Conservation (phyloP, 1,284 basidiomycete species). For the Wolfiporia cocos region DNA sequence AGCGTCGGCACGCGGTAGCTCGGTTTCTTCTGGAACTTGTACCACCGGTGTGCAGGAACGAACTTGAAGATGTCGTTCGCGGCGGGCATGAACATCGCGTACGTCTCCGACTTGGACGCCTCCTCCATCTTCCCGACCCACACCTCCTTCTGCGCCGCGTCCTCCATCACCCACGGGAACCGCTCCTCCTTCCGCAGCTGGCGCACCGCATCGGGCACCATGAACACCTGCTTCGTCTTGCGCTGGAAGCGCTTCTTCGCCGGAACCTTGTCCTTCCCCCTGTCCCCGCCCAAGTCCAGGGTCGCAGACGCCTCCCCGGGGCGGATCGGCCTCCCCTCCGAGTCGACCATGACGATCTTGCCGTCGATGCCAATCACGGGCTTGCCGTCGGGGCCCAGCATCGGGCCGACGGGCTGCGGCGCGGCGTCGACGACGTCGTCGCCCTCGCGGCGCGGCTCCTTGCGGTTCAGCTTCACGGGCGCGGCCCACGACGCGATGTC, state of each 20-base stretch:
- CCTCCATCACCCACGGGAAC: conserved; percentile 88
- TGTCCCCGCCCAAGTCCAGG: conserved; percentile 15
- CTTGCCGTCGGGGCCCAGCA: conserved; percentile 74
- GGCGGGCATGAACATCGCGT: conserved; percentile 58
- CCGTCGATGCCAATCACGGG: conserved; percentile 72
- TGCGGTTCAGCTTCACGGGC: conserved; percentile 82
- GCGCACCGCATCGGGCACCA: conserved; percentile 33
- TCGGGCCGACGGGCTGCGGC: conserved; percentile 52
- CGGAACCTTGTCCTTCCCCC: conserved; percentile 36
- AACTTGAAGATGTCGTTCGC: conserved; percentile 77
- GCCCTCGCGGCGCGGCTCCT: conserved; percentile 61
- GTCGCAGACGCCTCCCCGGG: conserved; percentile 18
- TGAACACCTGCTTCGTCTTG: conserved; percentile 81
- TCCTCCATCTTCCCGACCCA: conserved; percentile 84
- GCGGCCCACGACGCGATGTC: conserved; percentile 58
- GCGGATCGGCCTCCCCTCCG: conserved; percentile 66
- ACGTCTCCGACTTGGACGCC: conserved; percentile 44
- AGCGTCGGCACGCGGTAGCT: conserved; percentile 63
- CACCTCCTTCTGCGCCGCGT: conserved; percentile 54
- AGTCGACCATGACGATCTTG: conserved; percentile 73
- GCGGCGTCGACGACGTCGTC: conserved; percentile 29
- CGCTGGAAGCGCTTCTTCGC: conserved; percentile 75
- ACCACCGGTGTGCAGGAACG: conserved; percentile 82
- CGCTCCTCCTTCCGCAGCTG: conserved; percentile 73
- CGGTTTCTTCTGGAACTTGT: conserved; percentile 83